These are phyloP conservation scores for Oxyria digyna DNA, from an alignment of 148 eudicot genomes.

Conservation along the genomic window DNA sequence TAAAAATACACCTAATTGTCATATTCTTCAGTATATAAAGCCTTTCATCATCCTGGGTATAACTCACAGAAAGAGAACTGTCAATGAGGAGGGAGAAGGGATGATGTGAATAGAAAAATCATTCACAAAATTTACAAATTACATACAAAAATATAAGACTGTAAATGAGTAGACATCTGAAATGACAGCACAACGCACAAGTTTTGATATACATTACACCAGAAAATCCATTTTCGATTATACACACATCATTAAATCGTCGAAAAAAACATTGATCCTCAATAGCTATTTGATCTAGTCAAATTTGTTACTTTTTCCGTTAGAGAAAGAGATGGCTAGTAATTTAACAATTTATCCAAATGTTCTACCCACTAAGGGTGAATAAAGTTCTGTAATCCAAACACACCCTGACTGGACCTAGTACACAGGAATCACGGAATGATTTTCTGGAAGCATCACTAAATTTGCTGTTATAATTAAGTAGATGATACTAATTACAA, in stretches of 20 bases:
- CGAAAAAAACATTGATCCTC: background rate
- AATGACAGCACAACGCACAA: background rate
- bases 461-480: background rate
- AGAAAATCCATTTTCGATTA: background rate
- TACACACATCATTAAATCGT: background rate
- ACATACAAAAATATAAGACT: background rate
- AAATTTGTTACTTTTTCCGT: background rate
- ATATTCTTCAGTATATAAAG: background rate
- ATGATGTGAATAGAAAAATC: background rate
- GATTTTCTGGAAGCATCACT: background rate
- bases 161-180: background rate
- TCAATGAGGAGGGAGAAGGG: background rate
- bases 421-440: background rate
- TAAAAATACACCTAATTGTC: background rate
- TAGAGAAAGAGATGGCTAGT: background rate
- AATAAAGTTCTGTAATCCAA: too few species aligned
- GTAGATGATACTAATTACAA: background rate
- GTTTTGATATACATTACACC: too few species aligned
- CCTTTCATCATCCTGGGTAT: background rate
- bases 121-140: background rate
- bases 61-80: background rate
- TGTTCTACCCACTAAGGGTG: background rate
- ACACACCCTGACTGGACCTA: background rate
- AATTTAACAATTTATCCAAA: background rate
- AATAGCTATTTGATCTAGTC: background rate